Percentiles rank a stretch among this genome's conserved stretches.
Evolutionary conservation across 805 yeast genomes (phyloP).

Genomic region (Sugiyamaella valdiviana): DNA sequence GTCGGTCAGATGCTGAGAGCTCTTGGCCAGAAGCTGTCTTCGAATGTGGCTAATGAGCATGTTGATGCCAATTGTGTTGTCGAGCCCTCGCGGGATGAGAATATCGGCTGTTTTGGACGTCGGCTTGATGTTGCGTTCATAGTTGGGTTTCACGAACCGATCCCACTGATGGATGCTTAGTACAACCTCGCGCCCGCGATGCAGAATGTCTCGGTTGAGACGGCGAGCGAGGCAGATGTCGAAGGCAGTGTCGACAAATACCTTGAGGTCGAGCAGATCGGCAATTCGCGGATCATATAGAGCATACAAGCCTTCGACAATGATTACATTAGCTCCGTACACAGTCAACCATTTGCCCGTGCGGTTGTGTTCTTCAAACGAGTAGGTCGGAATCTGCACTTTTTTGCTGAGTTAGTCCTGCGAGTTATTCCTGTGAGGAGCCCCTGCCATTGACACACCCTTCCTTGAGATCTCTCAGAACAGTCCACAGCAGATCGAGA

Average conservation of each 20-base stretch:
- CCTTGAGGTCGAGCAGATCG: constrained; percentile 74
- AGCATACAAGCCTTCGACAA: constrained; percentile 87
- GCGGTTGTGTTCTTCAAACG: constrained; percentile 57
- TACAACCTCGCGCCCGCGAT: constrained; percentile 75
- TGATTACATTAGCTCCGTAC: constrained; percentile 90
- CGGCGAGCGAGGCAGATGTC: constrained; percentile 90
- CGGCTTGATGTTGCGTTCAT: constrained; percentile 66
- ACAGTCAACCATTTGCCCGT: constrained; percentile 65
- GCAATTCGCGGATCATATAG: constrained; percentile 62
- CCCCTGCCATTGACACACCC: constrained; percentile 41
- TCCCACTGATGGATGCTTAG: constrained; percentile 91
- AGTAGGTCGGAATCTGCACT: constrained; percentile 61
- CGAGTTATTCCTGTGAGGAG: not conserved
- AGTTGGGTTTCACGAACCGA: constrained; percentile 84
- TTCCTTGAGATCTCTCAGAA: constrained; percentile 58
- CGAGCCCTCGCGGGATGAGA: constrained; percentile 85
- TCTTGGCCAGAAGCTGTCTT: constrained; percentile 61
- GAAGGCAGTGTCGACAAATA: constrained; percentile 89
- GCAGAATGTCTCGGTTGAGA: constrained; percentile 75
- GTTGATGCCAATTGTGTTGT: constrained; percentile 71
- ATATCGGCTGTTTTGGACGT: constrained; percentile 77
- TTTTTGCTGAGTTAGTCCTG: constrained; percentile 26
- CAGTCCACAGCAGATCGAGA: constrained; percentile 59
- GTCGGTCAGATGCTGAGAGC: constrained; percentile 59
- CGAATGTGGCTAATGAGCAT: constrained; percentile 74